These are phyloP conservation scores for Diutina neorugosa DNA, from an alignment of 1,139 yeast species.

Conservation along the genomic window DNA sequence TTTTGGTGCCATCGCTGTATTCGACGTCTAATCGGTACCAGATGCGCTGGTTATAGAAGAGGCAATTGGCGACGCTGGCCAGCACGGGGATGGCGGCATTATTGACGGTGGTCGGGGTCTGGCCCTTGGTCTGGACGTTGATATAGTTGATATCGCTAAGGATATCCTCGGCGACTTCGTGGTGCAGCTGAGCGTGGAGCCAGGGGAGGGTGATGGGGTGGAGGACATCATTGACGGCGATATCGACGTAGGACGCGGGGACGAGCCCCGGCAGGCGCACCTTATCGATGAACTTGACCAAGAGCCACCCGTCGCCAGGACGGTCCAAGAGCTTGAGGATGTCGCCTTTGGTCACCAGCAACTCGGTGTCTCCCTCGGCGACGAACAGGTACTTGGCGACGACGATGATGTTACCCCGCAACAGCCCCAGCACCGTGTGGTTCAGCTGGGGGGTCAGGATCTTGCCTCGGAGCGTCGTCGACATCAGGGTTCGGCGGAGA, in stretches of 20 bases:
- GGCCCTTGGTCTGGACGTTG: conserved; percentile 1
- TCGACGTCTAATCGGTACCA: conserved; percentile 33
- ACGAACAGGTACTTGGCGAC: conserved; percentile 25
- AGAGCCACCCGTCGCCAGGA: conserved; percentile 31
- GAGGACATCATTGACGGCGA: background rate
- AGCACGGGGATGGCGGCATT: conserved; percentile 15
- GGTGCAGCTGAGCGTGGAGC: background rate
- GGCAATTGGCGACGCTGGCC: conserved; percentile 23
- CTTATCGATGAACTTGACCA: conserved; percentile 30
- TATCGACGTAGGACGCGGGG: conserved; percentile 3
- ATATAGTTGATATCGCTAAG: background rate
- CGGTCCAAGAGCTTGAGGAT: conserved; percentile 26
- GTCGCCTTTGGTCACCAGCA: conserved; percentile 27
- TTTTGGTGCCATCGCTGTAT: conserved; percentile 19
- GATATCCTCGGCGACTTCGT: background rate
- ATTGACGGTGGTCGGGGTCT: background rate
- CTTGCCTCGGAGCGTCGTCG: background rate
- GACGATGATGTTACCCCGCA: conserved; percentile 20
- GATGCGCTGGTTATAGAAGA: conserved; percentile 22
- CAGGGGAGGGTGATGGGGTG: conserved; percentile 2
- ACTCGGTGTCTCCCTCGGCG: conserved; percentile 23
- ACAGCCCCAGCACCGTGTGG: background rate
- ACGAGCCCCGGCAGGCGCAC: conserved; percentile 8
- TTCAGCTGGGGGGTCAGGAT: background rate
- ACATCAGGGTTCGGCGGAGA: background rate